These are phyloP conservation scores for Ensete glaucum DNA, from an alignment of 176 grass and related monocot genomes.

Conservation along the genomic window DNA sequence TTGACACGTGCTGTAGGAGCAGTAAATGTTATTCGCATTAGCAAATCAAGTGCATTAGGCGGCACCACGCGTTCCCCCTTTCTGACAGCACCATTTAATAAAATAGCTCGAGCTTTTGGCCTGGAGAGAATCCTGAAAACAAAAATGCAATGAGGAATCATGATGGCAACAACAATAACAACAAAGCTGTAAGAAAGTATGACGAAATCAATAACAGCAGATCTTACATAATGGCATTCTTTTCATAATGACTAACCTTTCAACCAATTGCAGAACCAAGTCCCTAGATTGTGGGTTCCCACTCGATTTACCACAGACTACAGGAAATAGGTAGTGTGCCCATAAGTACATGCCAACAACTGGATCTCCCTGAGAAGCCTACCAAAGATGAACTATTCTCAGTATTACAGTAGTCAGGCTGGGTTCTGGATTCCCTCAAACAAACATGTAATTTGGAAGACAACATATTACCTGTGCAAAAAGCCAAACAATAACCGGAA, in stretches of 20 bases:
- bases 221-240: not conserved
- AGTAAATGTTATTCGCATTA: constrained; percentile 66
- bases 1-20: constrained; percentile 51
- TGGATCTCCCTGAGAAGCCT: constrained; percentile 85
- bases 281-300: constrained; percentile 77
- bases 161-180: not conserved
- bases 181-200: not conserved
- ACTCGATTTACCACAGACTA: constrained; percentile 59
- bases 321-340: constrained; percentile 78
- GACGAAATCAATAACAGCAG: not conserved
- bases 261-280: constrained; percentile 82
- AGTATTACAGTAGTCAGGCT: not conserved
- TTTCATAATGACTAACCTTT: constrained; percentile 42
- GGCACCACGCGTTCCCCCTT: constrained; percentile 82
- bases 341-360: constrained; percentile 73
- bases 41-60: constrained; percentile 59
- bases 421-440: no score
- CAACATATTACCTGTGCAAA: constrained; percentile 64
- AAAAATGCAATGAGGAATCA: not conserved
- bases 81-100: constrained; percentile 77
- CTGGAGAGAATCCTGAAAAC: constrained; percentile 50
- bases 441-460: not conserved
- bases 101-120: constrained; percentile 65
- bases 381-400: not conserved
- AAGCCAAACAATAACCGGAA: constrained; percentile 72